Percentiles rank a stretch among this genome's conserved stretches.
phyloP scores from a whole-genome alignment of 805 yeast genomes.

The Cephaloascus albidus region DNA sequence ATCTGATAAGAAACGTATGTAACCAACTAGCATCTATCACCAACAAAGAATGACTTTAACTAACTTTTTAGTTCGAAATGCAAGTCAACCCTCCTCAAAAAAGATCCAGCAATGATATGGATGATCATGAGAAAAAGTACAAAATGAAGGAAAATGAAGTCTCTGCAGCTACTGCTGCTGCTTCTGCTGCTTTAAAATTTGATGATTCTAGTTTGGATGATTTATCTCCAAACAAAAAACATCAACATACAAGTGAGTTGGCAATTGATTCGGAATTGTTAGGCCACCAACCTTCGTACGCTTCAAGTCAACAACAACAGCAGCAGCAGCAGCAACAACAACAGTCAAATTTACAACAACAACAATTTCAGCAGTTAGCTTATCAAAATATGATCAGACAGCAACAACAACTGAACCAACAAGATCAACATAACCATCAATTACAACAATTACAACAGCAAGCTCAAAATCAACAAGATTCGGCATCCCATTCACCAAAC shows the following conservation, averaged over 20 bases:
- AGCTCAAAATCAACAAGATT: neutral
- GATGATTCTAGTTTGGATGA: conserved; percentile 14
- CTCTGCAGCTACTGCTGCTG: conserved; percentile 1
- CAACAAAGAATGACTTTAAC: conserved; percentile 3
- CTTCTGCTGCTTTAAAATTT: neutral
- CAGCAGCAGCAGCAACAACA: conserved; percentile 12
- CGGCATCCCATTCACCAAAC: neutral
- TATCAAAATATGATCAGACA: conserved; percentile 8
- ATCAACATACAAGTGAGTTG: neutral
- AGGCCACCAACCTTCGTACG: conserved; percentile 12
- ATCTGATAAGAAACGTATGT: too few species aligned
- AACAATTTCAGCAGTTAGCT: conserved; percentile 8
- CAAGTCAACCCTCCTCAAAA: conserved; percentile 9
- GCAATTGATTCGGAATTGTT: conserved; percentile 15
- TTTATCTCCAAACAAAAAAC: conserved; percentile 7
- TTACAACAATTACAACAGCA: neutral
- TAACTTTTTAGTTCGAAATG: neutral
- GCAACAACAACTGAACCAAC: conserved; percentile 7
- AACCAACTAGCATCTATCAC: too few species aligned
- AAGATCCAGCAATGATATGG: neutral
- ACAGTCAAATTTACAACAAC: conserved; percentile 3
- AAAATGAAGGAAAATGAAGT: conserved; percentile 7
- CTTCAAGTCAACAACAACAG: conserved; percentile 6
- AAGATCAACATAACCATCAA: conserved; percentile 8
- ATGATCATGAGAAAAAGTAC: neutral